Conservation (phyloP, 2,329 filamentous ascomycete genomes). For the Phaeosphaeria sp. region DNA sequence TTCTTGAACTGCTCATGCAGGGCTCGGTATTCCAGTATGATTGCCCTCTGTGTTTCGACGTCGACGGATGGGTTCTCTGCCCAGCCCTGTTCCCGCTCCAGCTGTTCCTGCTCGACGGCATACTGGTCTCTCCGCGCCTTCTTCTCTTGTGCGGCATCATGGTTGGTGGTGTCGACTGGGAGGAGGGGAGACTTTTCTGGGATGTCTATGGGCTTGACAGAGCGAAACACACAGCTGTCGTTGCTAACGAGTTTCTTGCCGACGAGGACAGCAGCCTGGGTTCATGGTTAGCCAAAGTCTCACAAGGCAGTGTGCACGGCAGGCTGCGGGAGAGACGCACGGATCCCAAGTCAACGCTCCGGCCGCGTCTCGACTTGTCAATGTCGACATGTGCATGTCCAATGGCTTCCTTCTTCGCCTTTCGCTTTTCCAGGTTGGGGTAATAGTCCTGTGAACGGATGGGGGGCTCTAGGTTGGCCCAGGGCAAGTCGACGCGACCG, state of each 20-base stretch:
- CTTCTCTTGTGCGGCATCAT: slow-evolving; percentile 19
- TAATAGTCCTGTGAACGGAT: slow-evolving; percentile 59
- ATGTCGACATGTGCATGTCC: background rate
- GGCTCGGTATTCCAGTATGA: slow-evolving; percentile 61
- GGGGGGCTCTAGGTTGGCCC: slow-evolving; percentile 66
- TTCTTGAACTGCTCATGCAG: slow-evolving; percentile 63
- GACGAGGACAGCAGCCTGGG: slow-evolving; percentile 32
- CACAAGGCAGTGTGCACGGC: slow-evolving; percentile 7
- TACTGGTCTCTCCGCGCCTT: slow-evolving; percentile 35
- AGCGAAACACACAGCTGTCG: slow-evolving; percentile 29
- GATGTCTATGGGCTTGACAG: slow-evolving; percentile 19
- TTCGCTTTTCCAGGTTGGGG: slow-evolving; percentile 27
- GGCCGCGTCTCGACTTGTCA: slow-evolving; percentile 19
- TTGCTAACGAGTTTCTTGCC: slow-evolving; percentile 33
- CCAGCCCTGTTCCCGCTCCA: slow-evolving; percentile 47
- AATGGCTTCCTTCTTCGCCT: slow-evolving; percentile 2
- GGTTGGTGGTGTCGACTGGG: slow-evolving; percentile 9
- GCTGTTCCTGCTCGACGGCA: slow-evolving; percentile 42
- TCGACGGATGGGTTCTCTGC: slow-evolving; percentile 60
- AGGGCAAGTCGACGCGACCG: slow-evolving; percentile 62
- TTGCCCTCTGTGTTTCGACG: slow-evolving; percentile 60
- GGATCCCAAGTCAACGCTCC: slow-evolving; percentile 37
- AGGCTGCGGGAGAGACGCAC: slow-evolving; percentile 25
- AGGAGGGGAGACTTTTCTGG: slow-evolving; percentile 31
- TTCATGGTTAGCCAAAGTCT: slow-evolving; percentile 22